Base-by-base conservation (phyloP, 176 grass and related monocot genomes). In the Oryza punctata region DNA sequence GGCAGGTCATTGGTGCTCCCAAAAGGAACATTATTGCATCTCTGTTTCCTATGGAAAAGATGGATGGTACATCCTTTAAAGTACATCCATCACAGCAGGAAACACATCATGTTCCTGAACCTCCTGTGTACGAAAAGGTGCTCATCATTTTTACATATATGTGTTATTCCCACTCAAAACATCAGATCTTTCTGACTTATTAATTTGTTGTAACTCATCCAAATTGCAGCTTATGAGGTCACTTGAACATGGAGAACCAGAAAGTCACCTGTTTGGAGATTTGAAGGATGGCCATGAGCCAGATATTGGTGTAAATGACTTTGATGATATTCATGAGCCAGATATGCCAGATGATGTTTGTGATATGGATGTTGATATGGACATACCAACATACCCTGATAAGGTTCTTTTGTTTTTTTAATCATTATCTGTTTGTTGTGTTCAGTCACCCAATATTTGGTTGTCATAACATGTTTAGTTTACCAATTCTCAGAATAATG, bases 1-100 rank as follows among this genome's bases (percentile, higher is more conserved):
- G 87, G 78, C 49, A 70, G 67, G 81, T 76, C 44, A 73, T 75
- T 75, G 82, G 76, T 63, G 18, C 80, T 26, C 70, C 16, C 35
- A 96, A 85, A 75, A 85, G 82, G 69, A 88, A 78, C 59, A 85
- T 50, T 60, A 54, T 83, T 35, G 61, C 81, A 76, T 88, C 87
- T 87, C 64, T 90, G 50, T 99, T 96, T 85, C 96, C 96, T 76
- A 85, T 99, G 92, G 91, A 84, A 82, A 96, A 99, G 85, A 85
- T 85, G 70, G 90, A 90, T 73, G 87, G 47, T 30, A 78, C 78
- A 67, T 83, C 33, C 87, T 94, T 96, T 83, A 85, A 89, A 82
- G 57, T 38, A 81, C 85, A 87, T 29, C 82, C 84, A 50, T 83
- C 73, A 90, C 85, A 90, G 84, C 90, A 93, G 73, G 85, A 88